Evolutionary conservation across 768 basidiomycete genomes (phyloP), one percentile per base, ranked within the genome.

Genomic region (Infundibulicybe gibba): DNA sequence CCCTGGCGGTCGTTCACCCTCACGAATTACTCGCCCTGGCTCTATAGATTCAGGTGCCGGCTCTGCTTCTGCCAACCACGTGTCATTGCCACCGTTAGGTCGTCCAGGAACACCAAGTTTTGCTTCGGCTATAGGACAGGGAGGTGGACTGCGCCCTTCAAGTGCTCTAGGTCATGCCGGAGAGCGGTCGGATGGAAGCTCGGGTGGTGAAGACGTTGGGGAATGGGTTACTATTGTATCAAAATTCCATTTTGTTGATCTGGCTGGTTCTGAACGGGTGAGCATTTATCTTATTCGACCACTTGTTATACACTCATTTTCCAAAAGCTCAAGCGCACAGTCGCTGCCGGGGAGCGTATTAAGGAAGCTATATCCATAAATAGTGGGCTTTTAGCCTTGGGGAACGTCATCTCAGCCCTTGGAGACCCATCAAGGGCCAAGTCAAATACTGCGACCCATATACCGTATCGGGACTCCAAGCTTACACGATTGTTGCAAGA

Each of bases 361-460:
- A 98, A 93, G 64, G 97, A n/a, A n/a, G n/a, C n/a, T n/a, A n/a
- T n/a, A n/a, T n/a, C n/a, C n/a, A n/a, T n/a, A n/a, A n/a, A n/a
- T 97, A 89, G 90, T 51, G 97, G 97, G 50, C 81, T 99, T 31
- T 78, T 94, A 32, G 95, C 97, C n/a, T 79, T 99, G 16, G 97
- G 97, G 40, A 99, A 99, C 64, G 97, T 99, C 58, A 98, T 99
- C 49, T 97, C 95, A 50, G 93, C 94, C 0, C 83, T 98, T n/a
- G 95, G 92, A 5, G 95, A 98, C 66, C 95, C 95, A 30, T 75
- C 87, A 37, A 83, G 90, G 44, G 84, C 87, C 32, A 90, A 90
- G 63, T 82, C 88, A 15, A 74, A 90, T 58, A 89, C 87, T 17
- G 85, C 84, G 16, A 83, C 87, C 13, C 93, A 99, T 67, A 77